Evolutionary conservation across 2,329 filamentous ascomycete genomes (phyloP).

Genomic region (Fusarium sp.): DNA sequence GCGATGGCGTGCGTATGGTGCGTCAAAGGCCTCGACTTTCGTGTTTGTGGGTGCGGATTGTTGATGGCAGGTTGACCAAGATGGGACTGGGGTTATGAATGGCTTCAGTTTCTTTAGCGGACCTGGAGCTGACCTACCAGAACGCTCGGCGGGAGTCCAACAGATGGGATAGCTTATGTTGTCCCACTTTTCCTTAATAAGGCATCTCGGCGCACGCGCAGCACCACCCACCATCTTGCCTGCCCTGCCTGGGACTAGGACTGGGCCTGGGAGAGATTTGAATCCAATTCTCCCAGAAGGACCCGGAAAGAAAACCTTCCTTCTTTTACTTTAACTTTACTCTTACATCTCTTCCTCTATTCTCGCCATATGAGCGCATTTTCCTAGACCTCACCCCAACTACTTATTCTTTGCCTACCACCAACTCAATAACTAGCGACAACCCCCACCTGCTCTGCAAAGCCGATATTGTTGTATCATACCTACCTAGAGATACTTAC

Average conservation of each 20-base stretch:
- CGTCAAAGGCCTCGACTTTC: constrained; percentile 39
- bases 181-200: constrained; percentile 38
- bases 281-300: constrained; percentile 34
- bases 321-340: constrained; percentile 29
- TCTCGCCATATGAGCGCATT: constrained; percentile 7
- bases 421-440: constrained; percentile 13
- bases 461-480: constrained; percentile 28
- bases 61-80: constrained; percentile 28
- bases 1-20: constrained; percentile 44
- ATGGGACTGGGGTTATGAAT: constrained; percentile 30
- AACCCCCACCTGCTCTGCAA: constrained; percentile 6
- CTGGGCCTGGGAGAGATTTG: constrained; percentile 15
- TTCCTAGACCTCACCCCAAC: not conserved
- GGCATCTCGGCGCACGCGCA: constrained; percentile 34
- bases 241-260: constrained; percentile 32
- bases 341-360: constrained; percentile 32
- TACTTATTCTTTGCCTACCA: not conserved
- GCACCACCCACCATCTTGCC: constrained; percentile 25
- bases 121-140: constrained; percentile 41
- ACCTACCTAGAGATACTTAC: constrained; percentile 17
- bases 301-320: constrained; percentile 46
- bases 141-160: constrained; percentile 14
- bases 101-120: constrained; percentile 29
- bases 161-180: constrained; percentile 27
- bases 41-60: constrained; percentile 38